phyloP scores from a whole-genome alignment of 495 filamentous ascomycete genomes.

The Aspergillus diversus region DNA sequence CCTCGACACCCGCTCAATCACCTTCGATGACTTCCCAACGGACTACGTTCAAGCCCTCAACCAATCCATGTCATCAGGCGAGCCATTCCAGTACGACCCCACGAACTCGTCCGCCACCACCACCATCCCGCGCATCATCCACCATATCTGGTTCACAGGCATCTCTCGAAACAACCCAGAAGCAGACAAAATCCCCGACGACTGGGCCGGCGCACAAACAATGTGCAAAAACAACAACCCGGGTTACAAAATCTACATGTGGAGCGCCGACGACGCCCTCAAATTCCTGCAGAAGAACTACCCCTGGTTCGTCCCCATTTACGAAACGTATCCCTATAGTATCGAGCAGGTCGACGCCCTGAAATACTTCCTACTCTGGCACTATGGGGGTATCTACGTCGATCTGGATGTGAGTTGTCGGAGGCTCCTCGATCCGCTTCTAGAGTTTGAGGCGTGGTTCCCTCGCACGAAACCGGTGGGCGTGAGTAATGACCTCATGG shows the following conservation, averaged over 20 bases:
- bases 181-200: not conserved
- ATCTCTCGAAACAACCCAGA: not conserved
- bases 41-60: conserved; percentile 14
- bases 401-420: conserved; percentile 57
- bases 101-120: not conserved
- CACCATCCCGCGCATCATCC: conserved; percentile 12
- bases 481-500: conserved; percentile 15
- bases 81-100: not conserved
- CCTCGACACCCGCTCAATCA: not conserved
- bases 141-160: conserved; percentile 5
- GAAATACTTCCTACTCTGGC: conserved; percentile 68
- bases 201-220: not conserved
- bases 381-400: conserved; percentile 74
- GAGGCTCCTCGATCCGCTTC: conserved; percentile 8
- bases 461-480: conserved; percentile 6
- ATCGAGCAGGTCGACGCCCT: conserved; percentile 75
- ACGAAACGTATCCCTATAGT: conserved; percentile 63
- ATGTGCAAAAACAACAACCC: conserved; percentile 8
- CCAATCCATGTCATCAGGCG: not conserved
- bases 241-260: conserved; percentile 13
- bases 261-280: conserved; percentile 22
- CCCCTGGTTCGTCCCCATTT: conserved; percentile 72
- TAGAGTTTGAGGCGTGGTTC: conserved; percentile 8
- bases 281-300: conserved; percentile 64
- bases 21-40: not conserved